Conservation (phyloP, 352 stramenopile genomes). For the Pythium periplocum region DNA sequence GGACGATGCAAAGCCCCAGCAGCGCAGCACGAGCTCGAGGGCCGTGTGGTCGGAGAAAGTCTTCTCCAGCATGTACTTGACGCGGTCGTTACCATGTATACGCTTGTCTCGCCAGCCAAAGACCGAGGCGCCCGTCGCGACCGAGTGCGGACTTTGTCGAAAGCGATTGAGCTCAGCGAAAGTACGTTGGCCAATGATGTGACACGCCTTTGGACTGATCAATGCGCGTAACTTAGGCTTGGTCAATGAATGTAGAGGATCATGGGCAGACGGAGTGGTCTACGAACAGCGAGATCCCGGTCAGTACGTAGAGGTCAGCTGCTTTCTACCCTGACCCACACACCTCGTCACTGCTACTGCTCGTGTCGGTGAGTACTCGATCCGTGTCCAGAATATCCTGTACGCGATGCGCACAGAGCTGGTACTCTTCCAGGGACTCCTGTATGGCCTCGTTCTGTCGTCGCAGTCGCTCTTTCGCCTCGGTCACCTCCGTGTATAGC, state of each 20-base stretch:
- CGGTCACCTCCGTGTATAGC: background rate
- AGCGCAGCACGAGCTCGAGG: conserved; percentile 14
- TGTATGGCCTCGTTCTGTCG: conserved; percentile 16
- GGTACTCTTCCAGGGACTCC: conserved; percentile 11
- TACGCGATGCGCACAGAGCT: background rate
- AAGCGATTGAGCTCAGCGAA: conserved; percentile 14
- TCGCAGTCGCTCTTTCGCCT: conserved; percentile 1
- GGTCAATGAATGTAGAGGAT: too few relatives aligned
- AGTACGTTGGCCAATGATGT: conserved; percentile 3
- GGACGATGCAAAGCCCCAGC: conserved; percentile 20
- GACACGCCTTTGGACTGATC: conserved; percentile 9
- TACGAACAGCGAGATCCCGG: too few relatives aligned
- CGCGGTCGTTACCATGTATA: conserved; percentile 10
- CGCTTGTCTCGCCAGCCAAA: conserved; percentile 36
- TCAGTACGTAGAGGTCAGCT: too few relatives aligned
- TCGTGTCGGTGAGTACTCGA: too few relatives aligned
- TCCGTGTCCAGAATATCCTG: too few relatives aligned
- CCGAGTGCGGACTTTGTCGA: conserved; percentile 9
- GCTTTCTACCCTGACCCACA: too few relatives aligned
- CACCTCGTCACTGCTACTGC: too few relatives aligned
- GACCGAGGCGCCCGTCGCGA: conserved; percentile 22
- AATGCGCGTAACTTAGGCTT: background rate
- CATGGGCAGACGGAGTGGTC: too few relatives aligned
- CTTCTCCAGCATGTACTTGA: conserved; percentile 31
- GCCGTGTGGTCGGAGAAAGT: conserved; percentile 15